Base-by-base conservation (phyloP, 331 rosid genomes). In the Quercus phellos region DNA sequence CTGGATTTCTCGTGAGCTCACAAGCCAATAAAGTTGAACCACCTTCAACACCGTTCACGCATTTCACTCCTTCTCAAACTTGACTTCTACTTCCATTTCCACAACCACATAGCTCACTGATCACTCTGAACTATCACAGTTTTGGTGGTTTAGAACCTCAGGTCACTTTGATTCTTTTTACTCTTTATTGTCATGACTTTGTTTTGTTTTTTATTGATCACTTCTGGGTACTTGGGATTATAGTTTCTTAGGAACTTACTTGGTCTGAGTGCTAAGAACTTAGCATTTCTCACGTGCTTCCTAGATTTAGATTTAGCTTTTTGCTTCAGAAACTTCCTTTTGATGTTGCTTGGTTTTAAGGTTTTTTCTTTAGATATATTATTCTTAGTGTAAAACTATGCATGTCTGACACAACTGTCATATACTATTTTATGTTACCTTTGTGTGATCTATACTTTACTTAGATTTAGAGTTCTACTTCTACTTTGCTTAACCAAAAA, bases 1-100 rank as follows among this genome's bases (percentile, higher is more conserved):
- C 70, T 51, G 78, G 88, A 75, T 46, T 81, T 88, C 90, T 83
- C 92, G 93, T 92, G 94, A 68, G 53, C 81, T 86, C 81, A 85
- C 87, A 78, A 63, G 89, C 94, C 85, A 78, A 84, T 79, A 84
- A 91, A 89, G 64, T 70, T 18, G 55, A 27, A 9, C 80, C 67
- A 21, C 82, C 74, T 72, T 86, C 82, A 19, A 75, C 75, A 17
- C 84, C 85, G 72, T 73, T 88, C 84, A 81, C 90, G 53, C 87
- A 71, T 81, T 80, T 85, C 89, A 79, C 77, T 79, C 76, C 35
- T 42, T 80, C 74, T 53, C 42, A 60, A 68, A 21, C 60, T 64
- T 63, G n/a, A 1, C 67, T 55, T 78, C 55, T 43, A 2, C 51
- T 63, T 29, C 67, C 59, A 63, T 72, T 74, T 68, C 84, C 27